phyloP scores from a whole-genome alignment of 805 yeast species.

The Starmerella apicola region DNA sequence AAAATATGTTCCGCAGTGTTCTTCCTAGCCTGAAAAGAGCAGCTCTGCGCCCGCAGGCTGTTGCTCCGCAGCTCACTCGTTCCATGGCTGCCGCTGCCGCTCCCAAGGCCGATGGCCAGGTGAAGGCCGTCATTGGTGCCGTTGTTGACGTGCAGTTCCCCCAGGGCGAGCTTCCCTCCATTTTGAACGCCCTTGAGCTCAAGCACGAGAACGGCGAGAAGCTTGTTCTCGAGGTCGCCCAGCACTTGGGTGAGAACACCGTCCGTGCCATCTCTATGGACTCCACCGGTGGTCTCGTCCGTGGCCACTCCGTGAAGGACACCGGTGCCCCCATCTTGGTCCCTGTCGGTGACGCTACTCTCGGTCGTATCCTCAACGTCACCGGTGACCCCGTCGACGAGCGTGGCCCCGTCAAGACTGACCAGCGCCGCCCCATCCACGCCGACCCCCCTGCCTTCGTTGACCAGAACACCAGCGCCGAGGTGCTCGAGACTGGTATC shows the following conservation, averaged over 20 bases:
- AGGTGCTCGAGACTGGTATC: constrained; percentile 98
- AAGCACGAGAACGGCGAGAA: constrained; percentile 54
- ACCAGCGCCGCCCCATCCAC: constrained; percentile 94
- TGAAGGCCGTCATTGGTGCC: constrained; percentile 26
- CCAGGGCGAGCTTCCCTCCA: constrained; percentile 93
- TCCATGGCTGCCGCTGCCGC: constrained; percentile 22
- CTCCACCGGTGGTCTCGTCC: constrained; percentile 99
- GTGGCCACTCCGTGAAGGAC: constrained; percentile 86
- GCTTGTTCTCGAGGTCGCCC: constrained; percentile 95
- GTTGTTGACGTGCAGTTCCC: constrained; percentile 78
- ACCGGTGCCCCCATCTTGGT: constrained; percentile 98
- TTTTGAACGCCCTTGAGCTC: constrained; percentile 90
- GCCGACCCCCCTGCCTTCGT: constrained; percentile 94
- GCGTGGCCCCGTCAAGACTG: constrained; percentile 94
- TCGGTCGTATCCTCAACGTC: constrained; percentile 95
- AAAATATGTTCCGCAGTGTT: constrained; percentile 24
- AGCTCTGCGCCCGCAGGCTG: constrained; percentile 19
- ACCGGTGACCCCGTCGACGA: constrained; percentile 99
- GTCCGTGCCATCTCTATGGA: constrained; percentile 99
- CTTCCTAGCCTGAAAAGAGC: constrained; percentile 25
- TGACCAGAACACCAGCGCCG: constrained; percentile 96
- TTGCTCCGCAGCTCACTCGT: constrained; percentile 17
- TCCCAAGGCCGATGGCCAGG: constrained; percentile 16
- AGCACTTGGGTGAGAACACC: constrained; percentile 99
- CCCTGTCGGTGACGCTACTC: constrained; percentile 98